Evolutionary conservation across 495 filamentous ascomycete species (phyloP).

Genomic region (Saxophila tyrrhenica): DNA sequence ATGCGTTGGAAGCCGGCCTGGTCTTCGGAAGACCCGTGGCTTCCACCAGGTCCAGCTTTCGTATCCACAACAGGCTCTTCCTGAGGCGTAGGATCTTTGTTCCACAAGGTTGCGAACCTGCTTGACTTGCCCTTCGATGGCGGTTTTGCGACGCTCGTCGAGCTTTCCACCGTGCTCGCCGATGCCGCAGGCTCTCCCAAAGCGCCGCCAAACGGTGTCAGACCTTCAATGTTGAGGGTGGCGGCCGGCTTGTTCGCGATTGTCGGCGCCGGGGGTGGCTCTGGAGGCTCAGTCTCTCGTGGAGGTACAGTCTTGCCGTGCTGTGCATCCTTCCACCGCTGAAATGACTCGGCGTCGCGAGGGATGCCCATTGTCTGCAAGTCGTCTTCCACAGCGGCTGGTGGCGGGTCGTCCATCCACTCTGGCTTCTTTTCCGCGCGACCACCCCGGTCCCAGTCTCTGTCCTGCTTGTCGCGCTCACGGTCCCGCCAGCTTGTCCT

Average conservation of each 20-base stretch:
- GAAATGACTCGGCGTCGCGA: conserved; percentile 83
- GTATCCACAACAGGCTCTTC: conserved; percentile 41
- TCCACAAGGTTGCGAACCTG: conserved; percentile 75
- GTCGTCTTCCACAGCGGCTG: conserved; percentile 10
- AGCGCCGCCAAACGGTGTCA: conserved; percentile 60
- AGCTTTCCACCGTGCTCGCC: conserved; percentile 4
- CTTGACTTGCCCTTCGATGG: conserved; percentile 48
- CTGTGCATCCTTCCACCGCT: conserved; percentile 90
- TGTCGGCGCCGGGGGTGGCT: background rate
- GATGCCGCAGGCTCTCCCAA: conserved; percentile 41
- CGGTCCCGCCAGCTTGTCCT: conserved; percentile 25
- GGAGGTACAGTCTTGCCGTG: conserved; percentile 40
- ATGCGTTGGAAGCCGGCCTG: conserved; percentile 85
- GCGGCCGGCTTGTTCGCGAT: conserved; percentile 35
- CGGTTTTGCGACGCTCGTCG: conserved; percentile 9
- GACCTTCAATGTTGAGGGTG: conserved; percentile 50
- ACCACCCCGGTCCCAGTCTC: conserved; percentile 20
- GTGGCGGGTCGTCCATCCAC: conserved; percentile 30
- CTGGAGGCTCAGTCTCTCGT: conserved; percentile 4
- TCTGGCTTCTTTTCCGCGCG: conserved; percentile 47
- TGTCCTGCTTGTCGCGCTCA: conserved; percentile 60
- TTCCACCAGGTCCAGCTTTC: conserved; percentile 26
- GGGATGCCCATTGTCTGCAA: conserved; percentile 7
- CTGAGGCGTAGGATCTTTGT: conserved; percentile 40
- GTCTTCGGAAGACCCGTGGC: conserved; percentile 54